phyloP scores from a whole-genome alignment of 2,329 filamentous ascomycete species.

The Colletotrichum sidae region DNA sequence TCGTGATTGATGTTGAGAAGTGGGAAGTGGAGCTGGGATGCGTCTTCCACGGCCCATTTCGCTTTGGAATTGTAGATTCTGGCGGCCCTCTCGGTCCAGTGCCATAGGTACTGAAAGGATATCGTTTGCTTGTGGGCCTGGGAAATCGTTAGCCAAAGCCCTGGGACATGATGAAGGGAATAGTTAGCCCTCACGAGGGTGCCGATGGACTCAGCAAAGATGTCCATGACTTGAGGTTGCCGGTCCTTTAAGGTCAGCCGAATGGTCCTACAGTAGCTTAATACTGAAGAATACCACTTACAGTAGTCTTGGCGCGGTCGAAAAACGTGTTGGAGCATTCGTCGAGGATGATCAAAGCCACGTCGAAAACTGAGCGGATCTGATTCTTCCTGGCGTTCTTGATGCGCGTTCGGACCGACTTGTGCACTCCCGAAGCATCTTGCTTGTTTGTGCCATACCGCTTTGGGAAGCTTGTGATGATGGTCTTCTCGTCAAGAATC shows the following conservation, averaged over 20 bases:
- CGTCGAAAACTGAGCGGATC: slow-evolving; percentile 53
- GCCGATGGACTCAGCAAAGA: slow-evolving; percentile 55
- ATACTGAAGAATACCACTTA: neutral
- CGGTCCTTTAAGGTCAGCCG: slow-evolving; percentile 30
- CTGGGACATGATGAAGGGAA: no score
- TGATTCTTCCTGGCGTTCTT: slow-evolving; percentile 41
- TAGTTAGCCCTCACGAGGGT: slow-evolving; percentile 48
- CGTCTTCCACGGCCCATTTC: slow-evolving; percentile 37
- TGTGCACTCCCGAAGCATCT: slow-evolving; percentile 54
- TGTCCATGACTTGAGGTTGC: slow-evolving; percentile 53
- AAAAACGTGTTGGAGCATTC: slow-evolving; percentile 56
- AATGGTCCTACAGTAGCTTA: neutral
- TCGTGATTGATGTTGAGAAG: slow-evolving; percentile 57
- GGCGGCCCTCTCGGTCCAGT: slow-evolving; percentile 33
- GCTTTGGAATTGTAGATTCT: slow-evolving; percentile 39
- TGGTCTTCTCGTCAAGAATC: slow-evolving; percentile 50
- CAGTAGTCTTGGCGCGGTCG: slow-evolving; percentile 46
- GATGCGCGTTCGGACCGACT: slow-evolving; percentile 50
- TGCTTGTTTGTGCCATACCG: slow-evolving; percentile 55
- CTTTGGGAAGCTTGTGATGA: slow-evolving; percentile 55
- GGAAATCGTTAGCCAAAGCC: neutral
- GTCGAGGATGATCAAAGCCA: slow-evolving; percentile 55
- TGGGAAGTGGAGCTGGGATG: slow-evolving; percentile 42
- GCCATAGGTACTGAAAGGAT: slow-evolving; percentile 52
- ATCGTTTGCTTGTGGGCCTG: slow-evolving; percentile 53